Conservation (phyloP, 768 basidiomycete species). For the Rossbeevera mucosa region DNA sequence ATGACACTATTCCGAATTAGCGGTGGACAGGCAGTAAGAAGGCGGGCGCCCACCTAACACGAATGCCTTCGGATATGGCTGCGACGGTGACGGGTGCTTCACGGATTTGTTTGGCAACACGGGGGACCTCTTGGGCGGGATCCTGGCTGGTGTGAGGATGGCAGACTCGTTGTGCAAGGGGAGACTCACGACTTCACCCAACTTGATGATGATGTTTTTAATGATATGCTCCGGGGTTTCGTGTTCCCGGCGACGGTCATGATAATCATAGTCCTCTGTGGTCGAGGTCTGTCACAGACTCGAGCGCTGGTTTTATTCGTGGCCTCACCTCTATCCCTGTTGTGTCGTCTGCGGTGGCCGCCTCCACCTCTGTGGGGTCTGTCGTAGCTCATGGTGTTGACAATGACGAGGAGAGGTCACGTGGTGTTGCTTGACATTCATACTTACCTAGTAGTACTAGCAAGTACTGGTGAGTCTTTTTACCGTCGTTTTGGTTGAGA, state of each 20-base stretch:
- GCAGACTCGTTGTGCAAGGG: no score
- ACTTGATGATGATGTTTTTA: conserved; percentile 59
- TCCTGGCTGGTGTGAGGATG: conserved; percentile 44
- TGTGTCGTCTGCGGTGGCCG: conserved; percentile 44
- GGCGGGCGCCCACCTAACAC: conserved; percentile 49
- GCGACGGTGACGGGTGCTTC: conserved; percentile 58
- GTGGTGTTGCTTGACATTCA: conserved; percentile 10
- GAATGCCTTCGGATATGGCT: conserved; percentile 67
- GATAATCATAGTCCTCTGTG: conserved; percentile 57
- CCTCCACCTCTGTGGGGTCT: conserved; percentile 42
- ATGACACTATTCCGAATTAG: conserved; percentile 53
- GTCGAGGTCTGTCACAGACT: background rate
- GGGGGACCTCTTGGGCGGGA: conserved; percentile 61
- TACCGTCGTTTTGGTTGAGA: background rate
- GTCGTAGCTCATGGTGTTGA: conserved; percentile 61
- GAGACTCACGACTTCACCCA: conserved; percentile 75
- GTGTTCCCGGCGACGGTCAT: conserved; percentile 61
- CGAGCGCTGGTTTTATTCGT: background rate
- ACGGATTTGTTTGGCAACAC: conserved; percentile 60
- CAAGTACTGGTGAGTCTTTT: conserved; percentile 20
- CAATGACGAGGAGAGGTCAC: no score
- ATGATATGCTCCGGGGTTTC: conserved; percentile 75
- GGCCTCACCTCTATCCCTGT: conserved; percentile 29
- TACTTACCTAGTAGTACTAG: no score
- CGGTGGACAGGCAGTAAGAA: background rate